phyloP scores from a whole-genome alignment of 1,284 basidiomycete species.

The Phaffia rhodozyma region DNA sequence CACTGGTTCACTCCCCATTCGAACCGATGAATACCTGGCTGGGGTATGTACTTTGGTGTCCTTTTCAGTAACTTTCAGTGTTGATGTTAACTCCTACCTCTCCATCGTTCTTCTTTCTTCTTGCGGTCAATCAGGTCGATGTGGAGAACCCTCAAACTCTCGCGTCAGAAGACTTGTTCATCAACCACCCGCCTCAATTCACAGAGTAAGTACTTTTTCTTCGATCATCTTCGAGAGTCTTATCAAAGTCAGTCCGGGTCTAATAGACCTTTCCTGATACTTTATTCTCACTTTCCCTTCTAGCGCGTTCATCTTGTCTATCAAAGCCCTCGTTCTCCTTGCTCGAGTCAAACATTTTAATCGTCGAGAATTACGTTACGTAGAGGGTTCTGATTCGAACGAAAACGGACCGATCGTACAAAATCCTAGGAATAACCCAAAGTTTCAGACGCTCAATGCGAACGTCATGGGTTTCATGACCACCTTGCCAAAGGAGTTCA shows the following conservation, averaged over 20 bases:
- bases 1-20: slow-evolving; percentile 2
- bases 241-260: neutral
- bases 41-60: neutral
- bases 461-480: slow-evolving; percentile 8
- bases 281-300: neutral
- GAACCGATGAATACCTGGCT: neutral
- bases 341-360: slow-evolving; percentile 16
- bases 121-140: neutral
- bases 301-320: slow-evolving; percentile 7
- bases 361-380: neutral
- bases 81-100: neutral
- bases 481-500: slow-evolving; percentile 11
- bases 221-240: neutral
- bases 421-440: neutral
- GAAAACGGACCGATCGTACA: too few relatives aligned
- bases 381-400: too few relatives aligned
- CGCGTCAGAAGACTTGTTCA: slow-evolving; percentile 9
- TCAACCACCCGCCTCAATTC: neutral
- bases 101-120: neutral
- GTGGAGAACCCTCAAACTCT: slow-evolving; percentile 13
- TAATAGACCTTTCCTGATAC: neutral
- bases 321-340: slow-evolving; percentile 13
- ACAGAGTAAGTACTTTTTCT: slow-evolving; percentile 3
- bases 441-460: slow-evolving; percentile 9
- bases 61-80: neutral